Base-by-base conservation (phyloP, 805 yeast genomes). In the Limtongozyma cylindracea region DNA sequence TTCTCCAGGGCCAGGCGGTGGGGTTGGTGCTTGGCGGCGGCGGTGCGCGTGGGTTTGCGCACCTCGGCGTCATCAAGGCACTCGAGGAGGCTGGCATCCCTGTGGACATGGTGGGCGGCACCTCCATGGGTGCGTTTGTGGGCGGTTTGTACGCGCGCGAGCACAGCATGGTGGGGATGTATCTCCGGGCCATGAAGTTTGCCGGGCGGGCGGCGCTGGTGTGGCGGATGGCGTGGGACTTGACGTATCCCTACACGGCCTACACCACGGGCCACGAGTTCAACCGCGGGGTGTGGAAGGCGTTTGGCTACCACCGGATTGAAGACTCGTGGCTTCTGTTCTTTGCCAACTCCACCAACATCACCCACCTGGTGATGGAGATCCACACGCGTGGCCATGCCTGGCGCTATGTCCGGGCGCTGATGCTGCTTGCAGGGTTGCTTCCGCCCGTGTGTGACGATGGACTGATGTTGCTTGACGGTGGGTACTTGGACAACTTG, bases 201-300 rank as follows among this genome's bases (percentile, higher is more conserved):
- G 60, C 91, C 3, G 70, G 68, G 9, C 55, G 96, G 33, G 53
- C 84, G 29, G 62, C 84, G 0, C 72, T 91, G 2, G 27, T 73
- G 3, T 84, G 98, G 98, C 54, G 95, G 33, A 63, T 73, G 36
- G 27, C 71, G 3, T 45, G 74, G 15, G 98, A 84, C 39, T 44
- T 88, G 33, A 84, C 98, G 0, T 73, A 82, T 41, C 98, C 98
- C 0, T 68, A 77, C 2, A 80, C 94, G 0, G 72, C 95, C 1
- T 84, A 91, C 38, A 74, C 91, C 8, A 88, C 98, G 1, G 98
- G 98, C 1, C 93, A 88, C 43, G 96, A 80, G 41, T 84, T 84
- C 44, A 84, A 84, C 42, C 55, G 96, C 31, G 96, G 98, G 22
- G 64, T 84, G n/a, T 88, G 95, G 94, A 84, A 88, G 41, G 64